Percentiles rank a stretch among this genome's conserved stretches.
These are phyloP conservation scores for Cyphellophora attinorum DNA, from an alignment of 2,329 filamentous ascomycete genomes.

Conservation along the genomic window DNA sequence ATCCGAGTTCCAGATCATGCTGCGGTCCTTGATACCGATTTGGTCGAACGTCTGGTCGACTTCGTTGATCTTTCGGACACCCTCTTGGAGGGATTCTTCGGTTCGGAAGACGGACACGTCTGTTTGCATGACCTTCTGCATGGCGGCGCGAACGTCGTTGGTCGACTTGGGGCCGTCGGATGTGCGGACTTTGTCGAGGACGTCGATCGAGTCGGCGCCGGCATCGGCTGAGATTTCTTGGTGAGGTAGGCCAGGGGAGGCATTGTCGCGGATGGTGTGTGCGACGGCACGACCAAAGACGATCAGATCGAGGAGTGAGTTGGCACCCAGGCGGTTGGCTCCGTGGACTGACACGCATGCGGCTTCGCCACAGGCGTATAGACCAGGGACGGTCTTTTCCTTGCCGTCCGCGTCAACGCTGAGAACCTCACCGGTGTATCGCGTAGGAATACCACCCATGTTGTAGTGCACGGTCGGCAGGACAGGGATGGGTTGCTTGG, in stretches of 20 bases:
- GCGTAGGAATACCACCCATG: constrained; percentile 98
- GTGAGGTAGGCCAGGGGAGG: constrained; percentile 71
- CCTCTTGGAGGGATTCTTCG: constrained; percentile 85
- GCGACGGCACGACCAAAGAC: constrained; percentile 97
- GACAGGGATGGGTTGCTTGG: constrained; percentile 93
- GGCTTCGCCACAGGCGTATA: constrained; percentile 94
- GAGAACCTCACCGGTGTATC: constrained; percentile 92
- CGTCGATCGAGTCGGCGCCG: constrained; percentile 64
- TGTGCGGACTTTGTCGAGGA: constrained; percentile 76
- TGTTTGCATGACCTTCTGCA: constrained; percentile 98
- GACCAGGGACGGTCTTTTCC: constrained; percentile 85
- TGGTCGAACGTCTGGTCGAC: constrained; percentile 73
- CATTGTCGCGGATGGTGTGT: constrained; percentile 93
- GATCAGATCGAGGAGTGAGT: constrained; percentile 93
- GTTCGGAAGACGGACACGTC: constrained; percentile 96
- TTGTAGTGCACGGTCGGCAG: constrained; percentile 98
- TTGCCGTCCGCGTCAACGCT: constrained; percentile 77
- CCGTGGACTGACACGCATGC: constrained; percentile 97
- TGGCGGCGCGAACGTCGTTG: constrained; percentile 75
- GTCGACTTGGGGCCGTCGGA: constrained; percentile 79
- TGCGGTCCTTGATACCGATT: constrained; percentile 92
- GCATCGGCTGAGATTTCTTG: constrained; percentile 75
- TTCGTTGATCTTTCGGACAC: constrained; percentile 76
- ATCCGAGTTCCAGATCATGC: constrained; percentile 99
- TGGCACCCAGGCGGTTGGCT: constrained; percentile 94